Percentiles rank a stretch among this genome's conserved stretches.
phyloP scores from a whole-genome alignment of 2,329 filamentous ascomycete genomes.

The Camillea tinctor region DNA sequence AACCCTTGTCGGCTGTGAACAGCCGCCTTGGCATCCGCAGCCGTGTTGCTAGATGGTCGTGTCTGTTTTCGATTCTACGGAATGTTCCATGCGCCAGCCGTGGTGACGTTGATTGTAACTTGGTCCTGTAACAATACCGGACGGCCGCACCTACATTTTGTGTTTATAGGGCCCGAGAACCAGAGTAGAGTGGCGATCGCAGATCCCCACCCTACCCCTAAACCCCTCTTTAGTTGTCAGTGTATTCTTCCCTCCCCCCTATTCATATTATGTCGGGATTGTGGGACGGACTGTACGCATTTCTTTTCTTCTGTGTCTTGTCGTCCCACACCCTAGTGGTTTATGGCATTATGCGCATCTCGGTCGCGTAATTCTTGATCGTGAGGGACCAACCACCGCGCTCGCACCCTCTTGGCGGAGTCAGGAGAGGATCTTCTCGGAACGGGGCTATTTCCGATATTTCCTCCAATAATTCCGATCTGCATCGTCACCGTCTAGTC shows the following conservation, averaged over 20 bases:
- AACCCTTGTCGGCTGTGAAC: neutral
- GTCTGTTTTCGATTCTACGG: neutral
- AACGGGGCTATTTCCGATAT: too few relatives aligned
- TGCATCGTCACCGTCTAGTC: too few relatives aligned
- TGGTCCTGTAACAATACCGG: neutral
- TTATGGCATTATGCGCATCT: too few relatives aligned
- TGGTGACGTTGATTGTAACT: neutral
- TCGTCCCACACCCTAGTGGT: too few relatives aligned
- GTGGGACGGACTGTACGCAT: too few relatives aligned
- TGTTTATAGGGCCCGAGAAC: neutral
- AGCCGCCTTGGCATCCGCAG: neutral
- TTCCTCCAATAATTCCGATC: too few relatives aligned
- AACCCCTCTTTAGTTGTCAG: neutral
- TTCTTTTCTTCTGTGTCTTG: neutral
- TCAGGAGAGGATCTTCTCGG: too few relatives aligned
- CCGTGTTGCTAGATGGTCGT: neutral
- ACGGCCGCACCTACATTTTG: neutral
- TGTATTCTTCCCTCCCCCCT: too few relatives aligned
- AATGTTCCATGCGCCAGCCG: neutral
- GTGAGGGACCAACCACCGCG: too few relatives aligned
- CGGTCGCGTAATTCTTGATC: too few relatives aligned
- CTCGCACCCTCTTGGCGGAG: too few relatives aligned
- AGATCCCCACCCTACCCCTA: neutral
- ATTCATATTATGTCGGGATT: too few relatives aligned
- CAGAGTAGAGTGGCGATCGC: neutral